Percentiles rank a stretch among this genome's conserved stretches.
Conservation (phyloP, 306 rosid species). For the Vicia sativa region DNA sequence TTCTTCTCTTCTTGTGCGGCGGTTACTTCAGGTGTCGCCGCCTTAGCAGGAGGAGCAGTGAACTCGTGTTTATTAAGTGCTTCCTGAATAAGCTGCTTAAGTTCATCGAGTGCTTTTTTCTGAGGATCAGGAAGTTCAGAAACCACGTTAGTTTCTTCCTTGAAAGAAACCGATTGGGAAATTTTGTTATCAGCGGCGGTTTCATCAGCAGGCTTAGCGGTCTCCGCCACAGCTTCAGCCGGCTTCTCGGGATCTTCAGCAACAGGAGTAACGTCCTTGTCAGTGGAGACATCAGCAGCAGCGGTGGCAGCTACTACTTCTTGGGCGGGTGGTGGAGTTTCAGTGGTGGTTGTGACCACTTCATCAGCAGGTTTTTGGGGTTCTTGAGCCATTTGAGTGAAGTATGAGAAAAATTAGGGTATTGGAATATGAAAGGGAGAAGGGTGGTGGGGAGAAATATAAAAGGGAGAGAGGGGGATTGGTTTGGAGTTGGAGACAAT, state of each 20-base stretch:
- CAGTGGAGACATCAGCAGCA: background rate
- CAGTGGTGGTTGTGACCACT: conserved; percentile 9
- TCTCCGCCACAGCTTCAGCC: background rate
- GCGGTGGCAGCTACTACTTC: background rate
- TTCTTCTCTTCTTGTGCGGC: background rate
- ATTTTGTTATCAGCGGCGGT: conserved; percentile 27
- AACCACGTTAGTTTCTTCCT: conserved; percentile 85
- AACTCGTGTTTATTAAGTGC: conserved; percentile 76
- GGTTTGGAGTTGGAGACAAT: background rate
- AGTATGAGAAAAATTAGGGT: conserved; percentile 4
- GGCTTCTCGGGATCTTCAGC: conserved; percentile 16
- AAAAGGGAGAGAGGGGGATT: background rate
- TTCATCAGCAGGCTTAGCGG: background rate
- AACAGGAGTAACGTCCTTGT: background rate
- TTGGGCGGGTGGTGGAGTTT: background rate
- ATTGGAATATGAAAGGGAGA: background rate
- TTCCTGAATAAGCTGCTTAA: conserved; percentile 68
- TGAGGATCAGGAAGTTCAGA: conserved; percentile 78
- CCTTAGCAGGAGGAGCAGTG: conserved; percentile 46
- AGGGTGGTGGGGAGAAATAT: conserved; percentile 15
- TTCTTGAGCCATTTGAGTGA: conserved; percentile 67
- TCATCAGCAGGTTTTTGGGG: conserved; percentile 56
- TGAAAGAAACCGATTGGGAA: conserved; percentile 82
- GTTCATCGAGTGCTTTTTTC: conserved; percentile 80
- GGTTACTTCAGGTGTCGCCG: background rate